phyloP scores from a whole-genome alignment of 2,329 filamentous ascomycete genomes.

The Metarhizium rileyi region DNA sequence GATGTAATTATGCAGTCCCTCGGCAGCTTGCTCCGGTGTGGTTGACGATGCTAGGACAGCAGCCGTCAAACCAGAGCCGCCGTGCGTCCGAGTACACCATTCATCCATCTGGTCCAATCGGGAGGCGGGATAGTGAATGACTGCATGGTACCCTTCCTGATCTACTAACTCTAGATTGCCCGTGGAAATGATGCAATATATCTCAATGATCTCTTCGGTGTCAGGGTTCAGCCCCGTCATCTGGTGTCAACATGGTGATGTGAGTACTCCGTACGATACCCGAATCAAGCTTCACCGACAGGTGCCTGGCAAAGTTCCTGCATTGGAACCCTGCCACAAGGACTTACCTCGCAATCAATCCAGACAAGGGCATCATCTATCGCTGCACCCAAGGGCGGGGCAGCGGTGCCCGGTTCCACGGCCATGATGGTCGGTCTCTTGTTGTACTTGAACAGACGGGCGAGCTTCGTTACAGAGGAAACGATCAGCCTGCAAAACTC shows the following conservation, averaged over 20 bases:
- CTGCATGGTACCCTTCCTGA: slow-evolving; percentile 64
- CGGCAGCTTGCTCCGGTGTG: slow-evolving; percentile 62
- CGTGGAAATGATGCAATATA: slow-evolving; percentile 87
- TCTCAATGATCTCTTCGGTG: slow-evolving; percentile 77
- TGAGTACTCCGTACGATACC: background rate
- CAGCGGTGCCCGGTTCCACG: background rate
- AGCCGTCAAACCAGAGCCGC: slow-evolving; percentile 68
- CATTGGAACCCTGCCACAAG: background rate
- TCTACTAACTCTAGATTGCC: slow-evolving; percentile 68
- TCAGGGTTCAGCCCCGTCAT: slow-evolving; percentile 73
- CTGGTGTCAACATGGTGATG: slow-evolving; percentile 31
- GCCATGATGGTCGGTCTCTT: background rate
- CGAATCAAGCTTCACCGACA: background rate
- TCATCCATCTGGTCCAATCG: slow-evolving; percentile 71
- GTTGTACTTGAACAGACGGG: background rate
- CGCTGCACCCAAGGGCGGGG: background rate
- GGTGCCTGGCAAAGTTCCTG: background rate
- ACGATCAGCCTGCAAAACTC: background rate
- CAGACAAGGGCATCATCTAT: slow-evolving; percentile 61
- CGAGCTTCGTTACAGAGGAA: background rate
- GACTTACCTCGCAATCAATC: slow-evolving; percentile 59
- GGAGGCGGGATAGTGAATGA: slow-evolving; percentile 63
- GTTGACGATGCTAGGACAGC: slow-evolving; percentile 65
- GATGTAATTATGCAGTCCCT: slow-evolving; percentile 68
- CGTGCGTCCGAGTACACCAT: slow-evolving; percentile 81